Base-by-base conservation (phyloP, 2,329 filamentous ascomycete species). In the Hypoxylon sp. region DNA sequence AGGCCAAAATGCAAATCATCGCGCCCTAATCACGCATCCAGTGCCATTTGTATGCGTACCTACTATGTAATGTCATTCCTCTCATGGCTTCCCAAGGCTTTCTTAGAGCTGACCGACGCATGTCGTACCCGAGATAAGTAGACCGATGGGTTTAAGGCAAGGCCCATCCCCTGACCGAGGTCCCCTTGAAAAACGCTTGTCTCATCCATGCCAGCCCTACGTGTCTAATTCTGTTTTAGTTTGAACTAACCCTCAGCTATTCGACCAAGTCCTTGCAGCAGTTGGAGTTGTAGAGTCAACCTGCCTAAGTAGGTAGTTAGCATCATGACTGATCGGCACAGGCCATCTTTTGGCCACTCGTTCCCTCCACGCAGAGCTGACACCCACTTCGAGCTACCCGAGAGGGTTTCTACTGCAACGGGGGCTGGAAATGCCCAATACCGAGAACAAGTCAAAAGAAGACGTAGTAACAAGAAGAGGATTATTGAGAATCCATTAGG, bases 401-500 rank as follows among this genome's bases (percentile, higher is more conserved):
- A 59, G 6, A 60, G 39, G 4, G 26, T 28, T 8, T 13, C 50
- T 5, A 49, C 26, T 44, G 34, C 34, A 39, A 43, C 57, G 22
- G 54, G 56, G 20, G 50, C 60, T n/a, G 54, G 47, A 19, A 55
- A 67, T 22, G 67, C 71, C 11, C 54, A 65, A 8, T 56, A 71
- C 34, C 53, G 61, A 10, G 59, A 61, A 13, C 73, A 76, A 49
- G 69, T 71, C 1, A 59, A 68, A 10, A 72, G 67, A 46, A 71
- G 76, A 55, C 72, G 71, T 15, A 67, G 71, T 22, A 78, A 78
- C 44, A 72, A 75, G 50, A 72, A 74, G 28, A 74, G 74, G 6
- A 67, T 79, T 39, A 79, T 79, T 20, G 77, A 79, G 50, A 79
- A 77, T 43, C 76, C 77, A 2, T 61, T 79, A 39, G 69, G 74